A percentile compares a stretch with the other conserved stretches of the same genome.
Evolutionary conservation across 805 yeast species (phyloP).

Genomic region (Candida succiphila): DNA sequence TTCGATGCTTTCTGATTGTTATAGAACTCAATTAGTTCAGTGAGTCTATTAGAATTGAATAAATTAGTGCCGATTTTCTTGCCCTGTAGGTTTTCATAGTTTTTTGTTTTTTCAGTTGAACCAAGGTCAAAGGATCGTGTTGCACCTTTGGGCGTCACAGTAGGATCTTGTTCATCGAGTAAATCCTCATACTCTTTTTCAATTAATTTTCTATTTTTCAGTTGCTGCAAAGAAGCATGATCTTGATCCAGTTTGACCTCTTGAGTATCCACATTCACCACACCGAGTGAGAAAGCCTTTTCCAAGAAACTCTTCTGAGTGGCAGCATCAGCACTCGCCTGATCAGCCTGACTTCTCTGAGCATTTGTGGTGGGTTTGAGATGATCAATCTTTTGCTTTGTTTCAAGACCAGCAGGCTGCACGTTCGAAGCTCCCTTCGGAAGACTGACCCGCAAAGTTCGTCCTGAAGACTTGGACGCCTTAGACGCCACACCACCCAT

Average conservation of each 20-base stretch:
- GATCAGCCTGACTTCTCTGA: background rate
- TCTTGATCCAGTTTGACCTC: background rate
- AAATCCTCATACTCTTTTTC: background rate
- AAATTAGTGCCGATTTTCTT: too few relatives aligned
- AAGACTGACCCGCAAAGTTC: background rate
- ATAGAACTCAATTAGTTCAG: background rate
- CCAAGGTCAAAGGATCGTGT: too few relatives aligned
- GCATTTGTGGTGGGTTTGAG: background rate
- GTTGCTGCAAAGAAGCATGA: constrained; percentile 1
- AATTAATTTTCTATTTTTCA: background rate
- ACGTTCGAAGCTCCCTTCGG: background rate
- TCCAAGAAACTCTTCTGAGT: background rate
- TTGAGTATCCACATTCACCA: background rate
- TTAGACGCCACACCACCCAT: background rate
- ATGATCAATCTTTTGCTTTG: background rate
- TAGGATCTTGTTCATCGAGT: too few relatives aligned
- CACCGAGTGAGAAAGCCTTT: constrained; percentile 1
- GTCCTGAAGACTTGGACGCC: background rate
- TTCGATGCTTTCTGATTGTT: background rate
- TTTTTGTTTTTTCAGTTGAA: too few relatives aligned
- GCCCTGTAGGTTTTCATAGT: too few relatives aligned
- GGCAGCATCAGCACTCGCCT: background rate
- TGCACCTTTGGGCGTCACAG: too few relatives aligned
- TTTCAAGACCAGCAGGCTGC: background rate
- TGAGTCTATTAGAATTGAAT: background rate